Base-by-base conservation (phyloP, 441 rosid species). In the Populus hybrid region DNA sequence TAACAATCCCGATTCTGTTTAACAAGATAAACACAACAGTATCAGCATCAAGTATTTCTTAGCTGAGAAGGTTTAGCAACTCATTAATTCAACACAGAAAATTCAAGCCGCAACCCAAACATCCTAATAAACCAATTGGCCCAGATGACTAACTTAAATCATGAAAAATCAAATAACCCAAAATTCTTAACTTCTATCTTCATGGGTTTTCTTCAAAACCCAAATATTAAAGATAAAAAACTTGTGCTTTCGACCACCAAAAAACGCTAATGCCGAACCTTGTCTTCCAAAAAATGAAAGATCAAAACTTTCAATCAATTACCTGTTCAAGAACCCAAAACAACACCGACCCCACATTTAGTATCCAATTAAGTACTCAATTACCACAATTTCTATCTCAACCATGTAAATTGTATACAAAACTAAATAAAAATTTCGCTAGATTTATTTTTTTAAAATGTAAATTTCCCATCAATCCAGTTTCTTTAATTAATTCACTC, bases 1-100 rank as follows among this genome's bases (percentile, higher is more conserved):
- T 24, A 68, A 71, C 77, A 81, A 61, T 71, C 74, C 53, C 35
- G 32, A 70, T 66, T 42, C 83, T 74, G 80, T 79, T 61, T 4
- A 79, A 76, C 67, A 74, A 71, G 72, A 34, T 30, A 34, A 72
- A 72, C 8, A 32, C 16, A 34, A 32, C n/a, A 21, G 53, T 3
- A 74, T 80, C 74, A 78, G 80, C 79, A 81, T 35, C 71, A 72
- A 32, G 35, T 14, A 46, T 14, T 46, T 46, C 57, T 1, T 46
- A 12, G 19, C 12, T 8, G 26, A 61, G 66, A 61, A 61, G 66
- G 26, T 21, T 23, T 9, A 61, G 6, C 21, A 21, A 21, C 10
- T 61, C 66, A 23, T 21, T 23, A 46, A 61, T 21, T 61, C 66
- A 61, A 9, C 66, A 61, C 11, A 21, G 73, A 6, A 36, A 24